Evolutionary conservation across 208 protist species (phyloP).

Genomic region (Jaenimonas drosophilae): DNA sequence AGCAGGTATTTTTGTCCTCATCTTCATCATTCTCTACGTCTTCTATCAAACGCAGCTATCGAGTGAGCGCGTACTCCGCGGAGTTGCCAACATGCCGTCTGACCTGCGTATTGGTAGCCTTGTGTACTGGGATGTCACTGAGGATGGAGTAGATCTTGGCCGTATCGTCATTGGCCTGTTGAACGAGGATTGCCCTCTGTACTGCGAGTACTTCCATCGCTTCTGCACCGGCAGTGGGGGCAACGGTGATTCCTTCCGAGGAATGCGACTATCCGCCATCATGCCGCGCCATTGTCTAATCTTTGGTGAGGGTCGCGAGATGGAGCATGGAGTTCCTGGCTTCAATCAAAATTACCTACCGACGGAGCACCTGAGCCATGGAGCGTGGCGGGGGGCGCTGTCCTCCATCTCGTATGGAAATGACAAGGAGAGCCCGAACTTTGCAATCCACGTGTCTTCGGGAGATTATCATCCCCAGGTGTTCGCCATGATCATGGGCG

Average conservation of each 20-base stretch:
- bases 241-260: conserved; percentile 66
- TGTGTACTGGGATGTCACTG: conserved; percentile 83
- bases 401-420: conserved; percentile 68
- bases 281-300: conserved; percentile 69
- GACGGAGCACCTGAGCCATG: conserved; percentile 53
- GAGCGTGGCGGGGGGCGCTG: conserved; percentile 70
- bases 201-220: conserved; percentile 87
- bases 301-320: conserved; percentile 76
- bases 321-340: conserved; percentile 63
- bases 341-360: conserved; percentile 69
- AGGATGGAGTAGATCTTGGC: conserved; percentile 74
- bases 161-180: conserved; percentile 80
- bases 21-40: conserved; percentile 73
- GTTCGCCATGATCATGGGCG: conserved; percentile 77
- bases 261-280: conserved; percentile 61
- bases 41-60: conserved; percentile 76
- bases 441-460: conserved; percentile 74
- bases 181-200: conserved; percentile 78
- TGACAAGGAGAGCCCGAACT: conserved; percentile 80
- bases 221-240: conserved; percentile 69
- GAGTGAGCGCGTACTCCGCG: conserved; percentile 64
- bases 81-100: conserved; percentile 75
- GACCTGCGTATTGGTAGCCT: conserved; percentile 78
- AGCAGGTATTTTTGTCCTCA: conserved; percentile 48
- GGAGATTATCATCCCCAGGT: conserved; percentile 77